Evolutionary conservation across 179 eudicot species (phyloP), one percentile per base, ranked within the genome.

Genomic region (Amaranthus tricolor): DNA sequence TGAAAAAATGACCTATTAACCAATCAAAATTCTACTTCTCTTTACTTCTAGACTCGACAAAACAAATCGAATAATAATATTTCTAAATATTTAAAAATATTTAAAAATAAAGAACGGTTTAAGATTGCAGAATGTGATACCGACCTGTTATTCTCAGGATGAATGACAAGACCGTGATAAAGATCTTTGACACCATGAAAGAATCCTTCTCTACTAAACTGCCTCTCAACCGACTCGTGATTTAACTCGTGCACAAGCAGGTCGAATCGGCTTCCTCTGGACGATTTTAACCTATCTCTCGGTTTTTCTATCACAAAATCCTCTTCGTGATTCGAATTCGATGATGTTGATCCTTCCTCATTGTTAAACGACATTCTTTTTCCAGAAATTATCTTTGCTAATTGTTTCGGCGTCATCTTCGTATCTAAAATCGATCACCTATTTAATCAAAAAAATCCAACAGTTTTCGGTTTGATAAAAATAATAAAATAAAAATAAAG

Each of bases 121-220:
- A 47, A 43, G 0, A 53, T 1, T 6, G 31, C 0, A 24, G n/a
- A 5, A 66, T 14, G n/a, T 16, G 70, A 17, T 24, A 2, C 51
- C 13, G 71, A 91, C 97, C 90, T 85, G 87, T 83, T 82, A 6
- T 88, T 52, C 9, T 76, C 86, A 6, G 97, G 94, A 72, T 82
- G 84, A 74, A 91, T 86, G 68, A 72, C 79, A 31, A 70, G 73
- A 44, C 88, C 86, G 12, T 76, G 74, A 57, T 85, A 86, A 31
- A 87, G 78, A 79, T 77, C 88, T 58, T 5, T 76, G 40, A 87
- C 19, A 55, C 91, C 92, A 57, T 56, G n/a, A 75, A 87, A 59
- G 49, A 89, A 64, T 2, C 70, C 72, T 9, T 82, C 82, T 44
- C 85, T 77, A 78, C 88, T 86, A 11, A 78, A 83, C 43, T 76